A percentile compares a stretch with the other conserved stretches of the same genome.
Conservation (phyloP, 345 rosid genomes). For the Carallia brachiata region DNA sequence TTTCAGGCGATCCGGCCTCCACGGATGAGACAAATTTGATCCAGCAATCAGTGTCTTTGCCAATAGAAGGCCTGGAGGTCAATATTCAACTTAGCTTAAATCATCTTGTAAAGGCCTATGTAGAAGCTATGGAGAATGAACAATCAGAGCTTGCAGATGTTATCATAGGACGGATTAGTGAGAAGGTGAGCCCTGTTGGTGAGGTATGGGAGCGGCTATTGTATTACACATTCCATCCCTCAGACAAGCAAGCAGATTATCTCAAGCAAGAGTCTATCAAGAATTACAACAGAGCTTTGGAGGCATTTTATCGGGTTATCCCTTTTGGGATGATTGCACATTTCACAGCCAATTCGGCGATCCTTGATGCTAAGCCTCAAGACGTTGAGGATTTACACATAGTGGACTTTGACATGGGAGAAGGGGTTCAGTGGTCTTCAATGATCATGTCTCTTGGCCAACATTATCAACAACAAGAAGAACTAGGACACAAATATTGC, state of each 20-base stretch:
- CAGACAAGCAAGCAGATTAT: slow-evolving; percentile 15
- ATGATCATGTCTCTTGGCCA: slow-evolving; percentile 17
- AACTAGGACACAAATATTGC: background rate
- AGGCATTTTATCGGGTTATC: slow-evolving; percentile 16
- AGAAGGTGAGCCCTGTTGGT: slow-evolving; percentile 20
- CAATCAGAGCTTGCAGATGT: slow-evolving; percentile 15
- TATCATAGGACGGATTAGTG: slow-evolving; percentile 18
- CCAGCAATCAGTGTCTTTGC: slow-evolving; percentile 9
- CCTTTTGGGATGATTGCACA: slow-evolving; percentile 28
- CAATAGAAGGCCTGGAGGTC: slow-evolving; percentile 13
- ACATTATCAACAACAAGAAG: background rate
- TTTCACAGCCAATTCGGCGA: slow-evolving; percentile 25
- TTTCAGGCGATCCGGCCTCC: background rate
- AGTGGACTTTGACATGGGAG: slow-evolving; percentile 33
- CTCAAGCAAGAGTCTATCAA: slow-evolving; percentile 19
- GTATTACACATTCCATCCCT: slow-evolving; percentile 13
- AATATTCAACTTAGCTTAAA: slow-evolving; percentile 3
- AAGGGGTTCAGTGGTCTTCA: slow-evolving; percentile 34
- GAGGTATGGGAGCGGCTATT: slow-evolving; percentile 16
- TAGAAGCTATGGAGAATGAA: slow-evolving; percentile 19
- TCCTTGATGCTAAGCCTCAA: slow-evolving; percentile 18
- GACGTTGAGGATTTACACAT: slow-evolving; percentile 18
- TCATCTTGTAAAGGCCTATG: slow-evolving; percentile 20
- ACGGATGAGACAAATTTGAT: background rate
- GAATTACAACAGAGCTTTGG: slow-evolving; percentile 10